phyloP scores from a whole-genome alignment of 2,329 filamentous ascomycete genomes.

The Blastomyces silverae region DNA sequence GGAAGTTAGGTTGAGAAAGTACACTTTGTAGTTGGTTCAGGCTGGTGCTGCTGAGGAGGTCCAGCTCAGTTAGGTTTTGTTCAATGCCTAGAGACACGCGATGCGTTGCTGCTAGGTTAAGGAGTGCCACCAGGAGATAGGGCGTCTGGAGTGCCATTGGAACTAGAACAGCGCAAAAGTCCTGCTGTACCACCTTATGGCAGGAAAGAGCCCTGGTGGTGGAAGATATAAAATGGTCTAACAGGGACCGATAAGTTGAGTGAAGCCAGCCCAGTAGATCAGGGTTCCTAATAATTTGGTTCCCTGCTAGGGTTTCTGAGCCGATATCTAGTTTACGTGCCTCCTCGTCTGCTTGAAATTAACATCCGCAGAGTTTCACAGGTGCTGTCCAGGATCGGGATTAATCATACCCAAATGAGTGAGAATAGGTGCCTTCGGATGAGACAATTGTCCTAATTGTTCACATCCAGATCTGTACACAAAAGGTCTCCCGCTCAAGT shows the following conservation, averaged over 20 bases:
- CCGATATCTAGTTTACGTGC: not conserved
- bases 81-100: slow-evolving; percentile 34
- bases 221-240: slow-evolving; percentile 33
- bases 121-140: slow-evolving; percentile 20
- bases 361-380: not conserved
- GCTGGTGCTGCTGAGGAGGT: slow-evolving; percentile 16
- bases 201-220: slow-evolving; percentile 31
- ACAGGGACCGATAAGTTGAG: slow-evolving; percentile 16
- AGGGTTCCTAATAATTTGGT: slow-evolving; percentile 12
- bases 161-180: slow-evolving; percentile 22
- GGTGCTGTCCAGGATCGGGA: not conserved
- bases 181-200: slow-evolving; percentile 22
- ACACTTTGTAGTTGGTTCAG: slow-evolving; percentile 18
- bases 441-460: not conserved
- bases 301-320: not conserved
- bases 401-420: not conserved
- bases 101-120: slow-evolving; percentile 24
- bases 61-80: slow-evolving; percentile 28
- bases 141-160: slow-evolving; percentile 24
- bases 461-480: slow-evolving; percentile 12
- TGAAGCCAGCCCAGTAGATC: slow-evolving; percentile 15
- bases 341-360: not conserved
- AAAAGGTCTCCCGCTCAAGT: slow-evolving; percentile 8
- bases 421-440: slow-evolving; percentile 1
- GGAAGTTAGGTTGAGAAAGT: slow-evolving; percentile 13